Conservation (phyloP, 108 stramenopile genomes). For the Fragilaria crotonensis region DNA sequence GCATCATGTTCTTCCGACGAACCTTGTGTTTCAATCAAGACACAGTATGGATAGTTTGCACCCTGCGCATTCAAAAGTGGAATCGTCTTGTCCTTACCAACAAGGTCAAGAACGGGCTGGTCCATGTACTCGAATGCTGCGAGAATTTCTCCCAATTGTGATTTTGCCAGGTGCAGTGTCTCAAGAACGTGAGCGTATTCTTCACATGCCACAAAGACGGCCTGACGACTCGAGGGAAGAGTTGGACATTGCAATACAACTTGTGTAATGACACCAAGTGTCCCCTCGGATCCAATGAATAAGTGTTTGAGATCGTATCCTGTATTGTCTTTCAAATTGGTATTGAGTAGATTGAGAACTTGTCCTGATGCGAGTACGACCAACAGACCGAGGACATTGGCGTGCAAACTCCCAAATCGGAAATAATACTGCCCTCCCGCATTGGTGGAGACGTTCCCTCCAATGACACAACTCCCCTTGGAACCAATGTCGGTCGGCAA, state of each 20-base stretch:
- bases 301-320: constrained; percentile 93
- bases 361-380: constrained; percentile 83
- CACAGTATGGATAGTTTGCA: constrained; percentile 35
- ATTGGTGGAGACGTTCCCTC: constrained; percentile 94
- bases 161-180: constrained; percentile 52
- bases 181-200: constrained; percentile 50
- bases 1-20: constrained; percentile 68
- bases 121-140: constrained; percentile 94
- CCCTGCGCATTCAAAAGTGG: constrained; percentile 5
- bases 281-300: constrained; percentile 95
- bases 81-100: constrained; percentile 1
- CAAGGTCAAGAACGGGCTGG: constrained; percentile 34
- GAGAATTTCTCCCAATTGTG: constrained; percentile 72
- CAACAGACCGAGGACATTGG: constrained; percentile 89
- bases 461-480: constrained; percentile 94
- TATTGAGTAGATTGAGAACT: constrained; percentile 61
- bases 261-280: constrained; percentile 89
- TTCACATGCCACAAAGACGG: constrained; percentile 73
- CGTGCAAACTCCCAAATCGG: constrained; percentile 82
- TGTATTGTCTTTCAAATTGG: constrained; percentile 93
- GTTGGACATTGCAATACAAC: constrained; percentile 60
- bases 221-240: constrained; percentile 61
- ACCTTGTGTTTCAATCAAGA: constrained; percentile 91
- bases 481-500: constrained; percentile 94
- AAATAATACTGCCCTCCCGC: constrained; percentile 87